Conservation (phyloP, 177 flowering plant species). For the Vitis hybrid region DNA sequence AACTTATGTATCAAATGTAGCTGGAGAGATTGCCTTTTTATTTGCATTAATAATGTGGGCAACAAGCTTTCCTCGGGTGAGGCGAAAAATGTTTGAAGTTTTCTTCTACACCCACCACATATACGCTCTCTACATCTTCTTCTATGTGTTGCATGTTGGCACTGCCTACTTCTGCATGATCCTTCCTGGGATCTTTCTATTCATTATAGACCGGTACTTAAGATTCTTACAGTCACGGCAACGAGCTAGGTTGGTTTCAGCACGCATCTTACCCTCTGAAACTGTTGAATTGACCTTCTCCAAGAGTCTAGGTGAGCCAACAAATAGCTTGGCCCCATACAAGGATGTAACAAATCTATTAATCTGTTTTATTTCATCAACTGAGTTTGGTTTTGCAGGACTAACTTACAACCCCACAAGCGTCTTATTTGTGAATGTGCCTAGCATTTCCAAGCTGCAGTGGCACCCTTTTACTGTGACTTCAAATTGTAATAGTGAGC, state of each 20-base stretch:
- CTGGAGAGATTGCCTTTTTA: constrained; percentile 34
- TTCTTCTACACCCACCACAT: constrained; percentile 46
- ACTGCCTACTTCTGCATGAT: constrained; percentile 36
- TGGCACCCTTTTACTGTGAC: constrained; percentile 50
- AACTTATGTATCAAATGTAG: constrained; percentile 30
- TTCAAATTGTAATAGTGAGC: constrained; percentile 33
- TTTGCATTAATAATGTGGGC: constrained; percentile 34
- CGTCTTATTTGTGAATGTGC: constrained; percentile 37
- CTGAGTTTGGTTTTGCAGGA: constrained; percentile 18
- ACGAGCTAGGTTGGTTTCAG: constrained; percentile 22
- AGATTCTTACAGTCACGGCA: constrained; percentile 39
- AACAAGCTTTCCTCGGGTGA: constrained; percentile 22
- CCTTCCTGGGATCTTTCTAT: constrained; percentile 49
- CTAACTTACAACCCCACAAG: constrained; percentile 43
- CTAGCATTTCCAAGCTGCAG: constrained; percentile 41
- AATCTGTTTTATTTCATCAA: background rate
- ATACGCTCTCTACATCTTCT: constrained; percentile 31
- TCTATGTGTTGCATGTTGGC: constrained; percentile 48
- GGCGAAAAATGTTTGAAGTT: constrained; percentile 39
- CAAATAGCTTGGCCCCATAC: too few relatives aligned
- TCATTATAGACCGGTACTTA: constrained; percentile 38
- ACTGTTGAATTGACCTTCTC: constrained; percentile 37
- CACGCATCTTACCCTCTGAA: constrained; percentile 33
- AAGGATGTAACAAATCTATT: background rate
- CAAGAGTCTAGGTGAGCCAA: constrained; percentile 25